Percentiles rank a stretch among this genome's conserved stretches.
Conservation (phyloP, 1,284 basidiomycete species). For the Ustilago crameri region DNA sequence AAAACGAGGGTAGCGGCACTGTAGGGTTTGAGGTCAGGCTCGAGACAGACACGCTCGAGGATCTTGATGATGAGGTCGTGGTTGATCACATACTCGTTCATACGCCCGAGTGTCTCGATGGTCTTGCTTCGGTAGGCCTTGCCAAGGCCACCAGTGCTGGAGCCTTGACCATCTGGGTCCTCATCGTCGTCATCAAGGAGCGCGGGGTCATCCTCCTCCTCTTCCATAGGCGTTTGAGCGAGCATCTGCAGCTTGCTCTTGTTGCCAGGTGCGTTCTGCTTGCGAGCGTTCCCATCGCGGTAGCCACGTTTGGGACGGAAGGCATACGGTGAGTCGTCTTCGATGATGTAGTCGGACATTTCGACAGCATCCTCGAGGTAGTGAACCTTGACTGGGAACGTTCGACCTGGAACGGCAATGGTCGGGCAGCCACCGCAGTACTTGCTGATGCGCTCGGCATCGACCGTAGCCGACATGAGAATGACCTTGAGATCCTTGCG, state of each 20-base stretch:
- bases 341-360: constrained; percentile 82
- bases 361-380: constrained; percentile 95
- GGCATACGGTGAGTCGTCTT: constrained; percentile 82
- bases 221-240: constrained; percentile 66
- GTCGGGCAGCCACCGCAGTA: constrained; percentile 93
- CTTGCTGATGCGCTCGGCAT: constrained; percentile 88
- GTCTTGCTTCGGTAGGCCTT: constrained; percentile 78
- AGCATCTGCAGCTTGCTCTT: constrained; percentile 76
- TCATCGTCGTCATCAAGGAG: constrained; percentile 81
- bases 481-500: constrained; percentile 88
- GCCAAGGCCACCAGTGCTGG: constrained; percentile 69
- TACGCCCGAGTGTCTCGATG: constrained; percentile 81
- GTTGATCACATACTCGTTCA: constrained; percentile 85
- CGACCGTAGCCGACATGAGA: constrained; percentile 97
- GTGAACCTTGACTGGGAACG: constrained; percentile 88
- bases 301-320: constrained; percentile 58
- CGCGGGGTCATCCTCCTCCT: constrained; percentile 80
- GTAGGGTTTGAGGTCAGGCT: constrained; percentile 73
- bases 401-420: constrained; percentile 84
- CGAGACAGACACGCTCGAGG: constrained; percentile 84
- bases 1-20: constrained; percentile 90
- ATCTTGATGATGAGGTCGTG: constrained; percentile 77
- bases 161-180: constrained; percentile 68
- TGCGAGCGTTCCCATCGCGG: constrained; percentile 32
- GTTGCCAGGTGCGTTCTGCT: constrained; percentile 55